phyloP scores from a whole-genome alignment of 331 rosid genomes.

The Acacia pycnantha region DNA sequence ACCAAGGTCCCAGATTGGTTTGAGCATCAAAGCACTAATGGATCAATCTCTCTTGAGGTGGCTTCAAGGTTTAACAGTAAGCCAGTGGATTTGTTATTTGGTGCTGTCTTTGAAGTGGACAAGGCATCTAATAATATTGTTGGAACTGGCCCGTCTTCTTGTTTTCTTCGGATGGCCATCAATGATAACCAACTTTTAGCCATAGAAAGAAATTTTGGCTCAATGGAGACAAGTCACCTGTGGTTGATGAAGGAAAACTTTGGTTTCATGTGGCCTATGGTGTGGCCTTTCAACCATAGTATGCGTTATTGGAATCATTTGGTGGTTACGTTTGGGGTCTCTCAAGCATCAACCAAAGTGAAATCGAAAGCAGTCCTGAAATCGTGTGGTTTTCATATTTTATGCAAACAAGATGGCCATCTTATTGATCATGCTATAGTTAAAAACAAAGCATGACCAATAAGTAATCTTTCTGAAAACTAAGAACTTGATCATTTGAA shows the following conservation, averaged over 20 bases:
- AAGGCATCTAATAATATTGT: background rate
- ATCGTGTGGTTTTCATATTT: constrained; percentile 19
- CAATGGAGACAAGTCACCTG: constrained; percentile 10
- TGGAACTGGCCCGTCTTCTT: background rate
- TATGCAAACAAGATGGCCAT: background rate
- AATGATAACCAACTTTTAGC: background rate
- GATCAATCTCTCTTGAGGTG: constrained; percentile 14
- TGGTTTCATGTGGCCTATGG: background rate
- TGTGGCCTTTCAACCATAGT: background rate
- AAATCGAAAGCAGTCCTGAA: constrained; percentile 13
- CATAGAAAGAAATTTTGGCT: background rate
- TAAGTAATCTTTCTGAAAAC: no score
- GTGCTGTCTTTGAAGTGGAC: constrained; percentile 12
- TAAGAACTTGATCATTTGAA: no score
- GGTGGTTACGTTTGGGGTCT: background rate
- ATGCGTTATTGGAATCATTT: background rate
- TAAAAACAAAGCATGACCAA: no score
- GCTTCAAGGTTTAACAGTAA: constrained; percentile 19
- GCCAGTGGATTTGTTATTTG: background rate
- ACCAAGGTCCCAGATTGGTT: constrained; percentile 16
- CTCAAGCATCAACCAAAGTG: constrained; percentile 4
- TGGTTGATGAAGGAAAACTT: background rate
- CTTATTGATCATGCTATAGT: no score
- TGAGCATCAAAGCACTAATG: constrained; percentile 6
- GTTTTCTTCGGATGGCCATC: background rate